These are phyloP conservation scores for Schwanniomyces yamadae DNA, from an alignment of 805 yeast genomes.

Conservation along the genomic window DNA sequence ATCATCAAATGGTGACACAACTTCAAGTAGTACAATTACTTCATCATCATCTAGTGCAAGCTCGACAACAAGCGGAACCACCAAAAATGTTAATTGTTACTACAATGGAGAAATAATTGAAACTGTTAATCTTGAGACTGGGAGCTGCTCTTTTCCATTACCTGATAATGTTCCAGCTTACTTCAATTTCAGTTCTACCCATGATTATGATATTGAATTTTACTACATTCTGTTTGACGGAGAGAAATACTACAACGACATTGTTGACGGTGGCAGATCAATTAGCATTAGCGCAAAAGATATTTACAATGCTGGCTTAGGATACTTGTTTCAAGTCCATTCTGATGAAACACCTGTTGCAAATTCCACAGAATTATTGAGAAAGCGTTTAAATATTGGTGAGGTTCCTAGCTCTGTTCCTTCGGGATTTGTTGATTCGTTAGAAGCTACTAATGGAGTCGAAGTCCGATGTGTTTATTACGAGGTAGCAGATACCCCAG, in stretches of 20 bases:
- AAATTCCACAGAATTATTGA: conserved; percentile 41
- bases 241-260: conserved; percentile 33
- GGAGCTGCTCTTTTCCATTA: conserved; percentile 36
- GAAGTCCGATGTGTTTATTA: conserved; percentile 16
- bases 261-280: conserved; percentile 30
- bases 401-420: conserved; percentile 29
- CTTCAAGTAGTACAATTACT: too few relatives aligned
- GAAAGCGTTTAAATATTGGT: conserved; percentile 33
- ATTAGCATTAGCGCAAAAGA: conserved; percentile 33
- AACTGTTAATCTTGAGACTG: conserved; percentile 41
- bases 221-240: conserved; percentile 29
- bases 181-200: conserved; percentile 26
- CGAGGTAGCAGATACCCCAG: conserved; percentile 13
- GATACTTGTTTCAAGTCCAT: conserved; percentile 30
- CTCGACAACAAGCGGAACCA: too few relatives aligned
- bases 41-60: too few relatives aligned
- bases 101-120: conserved; percentile 33
- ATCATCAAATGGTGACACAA: too few relatives aligned
- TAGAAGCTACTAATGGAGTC: conserved; percentile 26
- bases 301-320: conserved; percentile 21
- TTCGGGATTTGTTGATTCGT: conserved; percentile 20
- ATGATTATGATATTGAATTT: conserved; percentile 33
- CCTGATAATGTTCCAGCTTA: conserved; percentile 22
- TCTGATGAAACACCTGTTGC: conserved; percentile 24
- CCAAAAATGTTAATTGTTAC: conserved; percentile 25